Evolutionary conservation across 2,329 filamentous ascomycete genomes (phyloP), one percentile per base, ranked within the genome.

Genomic region (Fusarium setosum): DNA sequence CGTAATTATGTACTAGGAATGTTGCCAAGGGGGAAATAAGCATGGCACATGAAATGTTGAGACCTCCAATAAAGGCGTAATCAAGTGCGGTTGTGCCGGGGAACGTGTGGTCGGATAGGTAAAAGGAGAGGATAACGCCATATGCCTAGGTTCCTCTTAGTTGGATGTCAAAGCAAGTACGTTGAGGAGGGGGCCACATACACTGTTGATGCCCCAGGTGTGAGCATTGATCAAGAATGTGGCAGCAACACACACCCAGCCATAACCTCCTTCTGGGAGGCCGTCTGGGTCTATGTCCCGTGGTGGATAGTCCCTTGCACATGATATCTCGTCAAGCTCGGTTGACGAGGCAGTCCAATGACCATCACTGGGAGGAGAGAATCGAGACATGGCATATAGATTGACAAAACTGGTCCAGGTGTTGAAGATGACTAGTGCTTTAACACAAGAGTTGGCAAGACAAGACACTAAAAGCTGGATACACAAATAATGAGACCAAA

Each of bases 31-130:
- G 85, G 38, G 82, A 74, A 23, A 79, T 63, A 11, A 80, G 59
- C 52, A 80, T 73, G 6, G 76, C 70, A 52, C 75, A 79, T 6
- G 82, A 83, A 57, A 88, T 84, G 45, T 81, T 84, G 2, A 90
- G 80, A 1, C 84, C 85, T 35, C 88, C 88, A 18, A 90, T 80
- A 67, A 90, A 85, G 21, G 87, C 87, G 67, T 84, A 89, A 24
- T 87, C 80, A 2, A 89, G 79, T 4, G 79, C 76, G 0, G 82
- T 84, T 1, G 86, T 84, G 6, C 79, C 79, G 0, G 84, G 80
- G 65, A 84, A 88, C 45, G 79, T 79, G 37, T 83, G 73, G 52
- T 81, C 81, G 17, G 79, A 73, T 10, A 61, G 40, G 17, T 61
- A 55, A 15, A 44, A 50, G 17, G 51, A 38, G 26, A 61, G 54